Percentiles rank a stretch among this genome's conserved stretches.
These are phyloP conservation scores for Ophiostoma sp. DNA, from an alignment of 2,329 filamentous ascomycete genomes.

Conservation along the genomic window DNA sequence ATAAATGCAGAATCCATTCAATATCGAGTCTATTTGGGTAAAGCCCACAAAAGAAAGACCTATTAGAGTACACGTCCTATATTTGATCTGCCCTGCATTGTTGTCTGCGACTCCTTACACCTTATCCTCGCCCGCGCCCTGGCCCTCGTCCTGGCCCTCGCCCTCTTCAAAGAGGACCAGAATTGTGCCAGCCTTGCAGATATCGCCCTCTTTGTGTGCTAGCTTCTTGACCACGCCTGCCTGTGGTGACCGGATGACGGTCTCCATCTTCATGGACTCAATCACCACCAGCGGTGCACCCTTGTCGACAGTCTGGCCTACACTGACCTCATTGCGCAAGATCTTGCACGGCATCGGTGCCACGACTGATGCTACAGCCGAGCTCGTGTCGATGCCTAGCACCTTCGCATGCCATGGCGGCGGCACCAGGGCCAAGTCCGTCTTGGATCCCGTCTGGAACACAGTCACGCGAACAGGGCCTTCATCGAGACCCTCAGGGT, in stretches of 20 bases:
- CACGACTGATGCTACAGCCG: slow-evolving; percentile 72
- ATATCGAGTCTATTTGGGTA: background rate
- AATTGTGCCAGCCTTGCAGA: slow-evolving; percentile 71
- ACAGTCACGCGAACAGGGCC: slow-evolving; percentile 57
- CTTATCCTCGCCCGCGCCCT: background rate
- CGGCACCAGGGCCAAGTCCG: slow-evolving; percentile 50
- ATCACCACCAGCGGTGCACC: slow-evolving; percentile 86
- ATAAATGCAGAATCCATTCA: background rate
- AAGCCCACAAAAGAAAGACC: background rate
- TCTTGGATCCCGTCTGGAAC: slow-evolving; percentile 65
- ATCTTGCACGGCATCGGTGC: slow-evolving; percentile 99
- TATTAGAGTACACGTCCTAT: background rate
- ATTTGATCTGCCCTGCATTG: background rate
- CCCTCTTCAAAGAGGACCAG: slow-evolving; percentile 62
- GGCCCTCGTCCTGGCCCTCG: slow-evolving; percentile 3
- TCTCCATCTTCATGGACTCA: slow-evolving; percentile 89
- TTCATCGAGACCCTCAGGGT: slow-evolving; percentile 30
- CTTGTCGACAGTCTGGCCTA: slow-evolving; percentile 76
- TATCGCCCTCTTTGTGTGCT: slow-evolving; percentile 70
- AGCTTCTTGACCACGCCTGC: slow-evolving; percentile 65
- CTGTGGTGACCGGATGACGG: slow-evolving; percentile 71
- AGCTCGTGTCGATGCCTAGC: slow-evolving; percentile 62
- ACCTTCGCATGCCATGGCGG: slow-evolving; percentile 85
- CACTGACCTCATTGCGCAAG: slow-evolving; percentile 76
- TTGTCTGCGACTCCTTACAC: background rate